Conservation (phyloP, 495 filamentous ascomycete species). For the Evernia prunastri region DNA sequence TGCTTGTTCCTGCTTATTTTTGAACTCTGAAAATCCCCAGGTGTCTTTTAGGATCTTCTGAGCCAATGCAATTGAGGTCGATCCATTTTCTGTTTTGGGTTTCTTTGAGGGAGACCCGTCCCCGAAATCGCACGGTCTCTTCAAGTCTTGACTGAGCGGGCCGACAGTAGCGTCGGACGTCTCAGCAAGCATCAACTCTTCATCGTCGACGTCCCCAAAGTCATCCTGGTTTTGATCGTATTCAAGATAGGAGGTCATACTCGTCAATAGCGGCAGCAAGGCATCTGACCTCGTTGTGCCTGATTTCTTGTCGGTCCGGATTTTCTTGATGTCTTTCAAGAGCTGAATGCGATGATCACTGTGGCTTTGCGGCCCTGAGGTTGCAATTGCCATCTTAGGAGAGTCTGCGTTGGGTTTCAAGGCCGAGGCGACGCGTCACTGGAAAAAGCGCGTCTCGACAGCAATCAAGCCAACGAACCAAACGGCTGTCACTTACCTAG, state of each 20-base stretch:
- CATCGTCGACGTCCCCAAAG: conserved; percentile 24
- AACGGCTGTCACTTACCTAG: too few species aligned
- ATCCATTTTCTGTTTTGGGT: neutral
- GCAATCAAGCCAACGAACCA: too few species aligned
- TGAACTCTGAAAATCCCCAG: conserved; percentile 44
- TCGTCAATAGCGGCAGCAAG: neutral
- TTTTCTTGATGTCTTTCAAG: neutral
- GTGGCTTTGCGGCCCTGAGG: neutral
- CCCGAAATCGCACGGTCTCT: neutral
- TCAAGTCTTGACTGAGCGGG: neutral
- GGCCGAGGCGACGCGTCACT: neutral
- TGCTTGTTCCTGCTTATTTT: conserved; percentile 48
- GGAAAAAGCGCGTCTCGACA: neutral
- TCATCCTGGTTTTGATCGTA: conserved; percentile 18
- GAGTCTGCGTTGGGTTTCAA: neutral
- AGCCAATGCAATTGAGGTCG: conserved; percentile 18
- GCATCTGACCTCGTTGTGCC: neutral
- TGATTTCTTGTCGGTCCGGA: neutral
- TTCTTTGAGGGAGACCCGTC: conserved; percentile 6
- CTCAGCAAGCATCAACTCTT: conserved; percentile 22
- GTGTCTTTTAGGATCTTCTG: conserved; percentile 35
- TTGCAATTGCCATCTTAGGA: neutral
- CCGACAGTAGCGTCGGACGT: neutral
- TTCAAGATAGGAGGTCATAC: neutral
- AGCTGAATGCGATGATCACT: neutral